Conservation (phyloP, 2,329 filamentous ascomycete genomes). For the Fusarium floridanum region DNA sequence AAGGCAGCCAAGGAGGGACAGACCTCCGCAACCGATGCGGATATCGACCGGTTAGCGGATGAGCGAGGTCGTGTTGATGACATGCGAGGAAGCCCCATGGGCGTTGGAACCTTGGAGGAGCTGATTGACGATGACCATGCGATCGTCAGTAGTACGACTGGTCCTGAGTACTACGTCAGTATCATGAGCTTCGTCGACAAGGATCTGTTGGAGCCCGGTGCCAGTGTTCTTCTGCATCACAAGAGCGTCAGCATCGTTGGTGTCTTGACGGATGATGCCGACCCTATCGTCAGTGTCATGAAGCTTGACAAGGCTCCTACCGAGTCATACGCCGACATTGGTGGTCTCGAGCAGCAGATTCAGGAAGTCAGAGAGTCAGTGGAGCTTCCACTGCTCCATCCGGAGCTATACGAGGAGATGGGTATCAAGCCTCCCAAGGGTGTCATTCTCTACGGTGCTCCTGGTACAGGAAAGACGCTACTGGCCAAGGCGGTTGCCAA, state of each 20-base stretch:
- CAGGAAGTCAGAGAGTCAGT: constrained; percentile 98
- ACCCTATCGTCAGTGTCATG: constrained; percentile 97
- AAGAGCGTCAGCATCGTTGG: constrained; percentile 98
- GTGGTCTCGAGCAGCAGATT: constrained; percentile 93
- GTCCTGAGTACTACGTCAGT: constrained; percentile 98
- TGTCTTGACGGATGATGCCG: constrained; percentile 94
- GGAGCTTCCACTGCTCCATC: constrained; percentile 92
- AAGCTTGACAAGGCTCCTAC: constrained; percentile 99
- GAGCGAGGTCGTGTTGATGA: constrained; percentile 96
- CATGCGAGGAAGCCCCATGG: constrained; percentile 98
- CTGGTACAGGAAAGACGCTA: constrained; percentile 95
- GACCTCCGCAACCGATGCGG: constrained; percentile 77
- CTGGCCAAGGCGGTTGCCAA: constrained; percentile 98
- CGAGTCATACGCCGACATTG: constrained; percentile 98
- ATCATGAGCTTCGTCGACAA: constrained; percentile 99
- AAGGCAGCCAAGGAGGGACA: constrained; percentile 82
- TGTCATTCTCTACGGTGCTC: constrained; percentile 97
- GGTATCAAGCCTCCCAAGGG: constrained; percentile 99
- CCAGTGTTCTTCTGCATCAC: constrained; percentile 94
- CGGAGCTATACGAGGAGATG: constrained; percentile 99
- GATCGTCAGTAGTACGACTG: constrained; percentile 97
- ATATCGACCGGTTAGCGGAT: constrained; percentile 88
- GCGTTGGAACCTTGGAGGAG: constrained; percentile 96
- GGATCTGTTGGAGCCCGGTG: constrained; percentile 94
- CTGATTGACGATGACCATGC: constrained; percentile 99